These are phyloP conservation scores for Biancaea sappan DNA, from an alignment of 306 rosid species.

Conservation along the genomic window DNA sequence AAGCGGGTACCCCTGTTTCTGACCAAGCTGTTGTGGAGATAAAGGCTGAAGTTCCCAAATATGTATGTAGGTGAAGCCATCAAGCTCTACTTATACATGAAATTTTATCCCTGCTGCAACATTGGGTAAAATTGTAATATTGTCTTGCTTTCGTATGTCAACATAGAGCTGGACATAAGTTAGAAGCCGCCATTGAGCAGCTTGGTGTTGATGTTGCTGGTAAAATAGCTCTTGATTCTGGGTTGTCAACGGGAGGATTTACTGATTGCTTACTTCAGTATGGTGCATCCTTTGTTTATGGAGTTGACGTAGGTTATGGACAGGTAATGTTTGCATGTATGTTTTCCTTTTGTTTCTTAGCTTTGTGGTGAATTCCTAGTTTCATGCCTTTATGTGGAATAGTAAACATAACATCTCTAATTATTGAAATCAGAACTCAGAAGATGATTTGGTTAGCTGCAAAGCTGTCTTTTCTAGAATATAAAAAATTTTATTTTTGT, in stretches of 20 bases:
- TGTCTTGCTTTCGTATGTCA: slow-evolving; percentile 14
- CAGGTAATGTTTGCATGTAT: slow-evolving; percentile 58
- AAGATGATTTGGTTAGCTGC: neutral
- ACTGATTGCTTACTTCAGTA: slow-evolving; percentile 93
- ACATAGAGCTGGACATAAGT: slow-evolving; percentile 87
- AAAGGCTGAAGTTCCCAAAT: slow-evolving; percentile 87
- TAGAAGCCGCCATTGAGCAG: slow-evolving; percentile 93
- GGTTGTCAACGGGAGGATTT: slow-evolving; percentile 94
- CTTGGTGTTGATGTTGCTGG: slow-evolving; percentile 71
- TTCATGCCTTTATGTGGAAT: neutral
- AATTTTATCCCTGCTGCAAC: neutral
- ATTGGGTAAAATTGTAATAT: slow-evolving; percentile 23
- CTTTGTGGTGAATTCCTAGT: neutral
- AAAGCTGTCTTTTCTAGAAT: neutral
- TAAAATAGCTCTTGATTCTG: slow-evolving; percentile 93
- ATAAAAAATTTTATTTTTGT: no score
- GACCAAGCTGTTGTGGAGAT: slow-evolving; percentile 82
- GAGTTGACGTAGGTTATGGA: slow-evolving; percentile 95
- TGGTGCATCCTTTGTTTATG: slow-evolving; percentile 90
- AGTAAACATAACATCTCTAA: neutral
- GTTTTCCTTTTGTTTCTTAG: neutral
- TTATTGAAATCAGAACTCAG: neutral
- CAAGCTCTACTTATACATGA: slow-evolving; percentile 25
- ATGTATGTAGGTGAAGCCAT: slow-evolving; percentile 95
- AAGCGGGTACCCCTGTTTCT: slow-evolving; percentile 84